Conservation (phyloP, 768 basidiomycete species). For the Astraeus odoratus region DNA sequence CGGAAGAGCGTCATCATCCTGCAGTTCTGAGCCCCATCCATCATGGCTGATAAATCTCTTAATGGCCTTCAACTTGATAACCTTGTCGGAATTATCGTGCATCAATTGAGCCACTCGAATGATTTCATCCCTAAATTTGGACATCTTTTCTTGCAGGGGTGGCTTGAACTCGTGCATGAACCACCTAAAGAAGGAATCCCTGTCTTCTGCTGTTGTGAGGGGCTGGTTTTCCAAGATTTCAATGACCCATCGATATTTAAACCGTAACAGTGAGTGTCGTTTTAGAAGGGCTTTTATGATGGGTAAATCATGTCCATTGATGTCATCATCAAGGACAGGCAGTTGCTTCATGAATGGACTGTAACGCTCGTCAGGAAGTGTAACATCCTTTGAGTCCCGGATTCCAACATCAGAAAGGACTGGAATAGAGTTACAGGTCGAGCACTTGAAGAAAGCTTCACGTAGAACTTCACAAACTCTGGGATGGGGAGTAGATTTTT, state of each 20-base stretch:
- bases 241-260: constrained; percentile 74
- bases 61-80: no score
- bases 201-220: constrained; percentile 59
- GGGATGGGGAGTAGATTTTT: constrained; percentile 61
- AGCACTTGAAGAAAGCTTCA: constrained; percentile 68
- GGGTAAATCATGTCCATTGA: constrained; percentile 27
- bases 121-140: background rate
- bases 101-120: background rate
- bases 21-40: no score
- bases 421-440: constrained; percentile 43
- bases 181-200: constrained; percentile 76
- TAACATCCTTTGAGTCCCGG: constrained; percentile 55
- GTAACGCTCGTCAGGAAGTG: constrained; percentile 62
- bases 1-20: no score
- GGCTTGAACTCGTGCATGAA: constrained; percentile 56
- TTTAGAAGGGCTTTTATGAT: constrained; percentile 56
- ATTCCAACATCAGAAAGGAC: constrained; percentile 77
- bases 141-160: background rate
- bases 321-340: constrained; percentile 42
- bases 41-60: no score
- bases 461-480: constrained; percentile 68
- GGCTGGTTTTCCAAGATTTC: constrained; percentile 61
- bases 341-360: constrained; percentile 65
- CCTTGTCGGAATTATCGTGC: no score
- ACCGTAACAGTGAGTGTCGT: constrained; percentile 54